phyloP scores from a whole-genome alignment of 768 basidiomycete species.

The Rhizopogon roseolus region DNA sequence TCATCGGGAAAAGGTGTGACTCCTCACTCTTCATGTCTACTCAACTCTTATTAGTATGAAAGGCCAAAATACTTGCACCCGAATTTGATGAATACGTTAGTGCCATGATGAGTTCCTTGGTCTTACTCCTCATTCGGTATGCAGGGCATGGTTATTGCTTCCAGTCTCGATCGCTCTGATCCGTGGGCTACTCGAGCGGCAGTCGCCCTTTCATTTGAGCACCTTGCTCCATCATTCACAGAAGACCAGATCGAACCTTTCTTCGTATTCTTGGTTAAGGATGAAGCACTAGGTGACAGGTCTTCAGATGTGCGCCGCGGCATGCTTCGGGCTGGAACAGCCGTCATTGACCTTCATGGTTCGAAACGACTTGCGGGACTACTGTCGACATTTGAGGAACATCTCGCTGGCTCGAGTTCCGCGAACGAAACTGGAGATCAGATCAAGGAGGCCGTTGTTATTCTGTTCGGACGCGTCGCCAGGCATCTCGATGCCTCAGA shows the following conservation, averaged over 20 bases:
- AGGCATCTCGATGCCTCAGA: constrained; percentile 80
- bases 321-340: constrained; percentile 83
- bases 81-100: constrained; percentile 91
- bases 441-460: constrained; percentile 92
- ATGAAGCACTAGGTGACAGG: constrained; percentile 85
- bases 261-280: constrained; percentile 83
- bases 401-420: constrained; percentile 50
- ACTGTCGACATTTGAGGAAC: constrained; percentile 77
- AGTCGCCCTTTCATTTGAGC: constrained; percentile 60
- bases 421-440: constrained; percentile 75
- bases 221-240: constrained; percentile 62
- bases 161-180: constrained; percentile 81
- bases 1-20: constrained; percentile 76
- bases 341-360: constrained; percentile 82
- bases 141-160: constrained; percentile 90
- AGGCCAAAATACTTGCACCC: constrained; percentile 84
- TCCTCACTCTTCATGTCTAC: neutral
- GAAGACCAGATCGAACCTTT: constrained; percentile 59
- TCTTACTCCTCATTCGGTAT: constrained; percentile 1
- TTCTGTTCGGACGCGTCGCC: constrained; percentile 90
- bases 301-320: constrained; percentile 74
- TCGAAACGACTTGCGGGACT: constrained; percentile 63
- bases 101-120: constrained; percentile 2
- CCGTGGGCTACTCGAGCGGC: constrained; percentile 86
- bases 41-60: neutral